These are phyloP conservation scores for Hyphopichia khmerensis DNA, from an alignment of 1,139 yeast genomes.

Conservation along the genomic window DNA sequence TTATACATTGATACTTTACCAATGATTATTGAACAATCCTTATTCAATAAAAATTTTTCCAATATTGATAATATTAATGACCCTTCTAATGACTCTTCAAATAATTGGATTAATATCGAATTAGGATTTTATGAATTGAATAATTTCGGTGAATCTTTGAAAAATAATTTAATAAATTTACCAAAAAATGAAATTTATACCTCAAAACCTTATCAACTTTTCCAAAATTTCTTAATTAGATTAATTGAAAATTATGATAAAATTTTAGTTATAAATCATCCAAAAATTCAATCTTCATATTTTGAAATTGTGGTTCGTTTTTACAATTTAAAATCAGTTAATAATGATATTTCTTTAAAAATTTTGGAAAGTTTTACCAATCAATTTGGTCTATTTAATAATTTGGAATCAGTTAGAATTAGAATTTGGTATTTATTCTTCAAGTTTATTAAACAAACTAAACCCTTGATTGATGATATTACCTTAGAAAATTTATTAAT, in stretches of 20 bases:
- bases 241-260: conserved; percentile 56
- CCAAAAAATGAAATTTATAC: conserved; percentile 62
- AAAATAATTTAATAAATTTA: conserved; percentile 67
- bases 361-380: conserved; percentile 78
- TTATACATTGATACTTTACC: conserved; percentile 72
- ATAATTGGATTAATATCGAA: conserved; percentile 75
- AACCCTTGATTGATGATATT: conserved; percentile 46
- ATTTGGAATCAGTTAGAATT: conserved; percentile 67
- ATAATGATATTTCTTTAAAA: conserved; percentile 55
- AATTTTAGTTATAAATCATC: conserved; percentile 57
- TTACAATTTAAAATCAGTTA: conserved; percentile 53
- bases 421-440: conserved; percentile 91
- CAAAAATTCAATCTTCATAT: conserved; percentile 73
- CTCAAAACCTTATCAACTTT: conserved; percentile 60
- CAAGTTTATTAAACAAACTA: conserved; percentile 76
- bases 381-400: conserved; percentile 76
- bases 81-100: neutral
- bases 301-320: conserved; percentile 87
- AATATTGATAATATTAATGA: neutral
- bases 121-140: conserved; percentile 81
- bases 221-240: conserved; percentile 63
- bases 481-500: conserved; percentile 36
- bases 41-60: conserved; percentile 27
- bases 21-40: conserved; percentile 58
- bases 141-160: conserved; percentile 75